Evolutionary conservation across 2,329 filamentous ascomycete genomes (phyloP).

Genomic region (Ceratocystis variospora): DNA sequence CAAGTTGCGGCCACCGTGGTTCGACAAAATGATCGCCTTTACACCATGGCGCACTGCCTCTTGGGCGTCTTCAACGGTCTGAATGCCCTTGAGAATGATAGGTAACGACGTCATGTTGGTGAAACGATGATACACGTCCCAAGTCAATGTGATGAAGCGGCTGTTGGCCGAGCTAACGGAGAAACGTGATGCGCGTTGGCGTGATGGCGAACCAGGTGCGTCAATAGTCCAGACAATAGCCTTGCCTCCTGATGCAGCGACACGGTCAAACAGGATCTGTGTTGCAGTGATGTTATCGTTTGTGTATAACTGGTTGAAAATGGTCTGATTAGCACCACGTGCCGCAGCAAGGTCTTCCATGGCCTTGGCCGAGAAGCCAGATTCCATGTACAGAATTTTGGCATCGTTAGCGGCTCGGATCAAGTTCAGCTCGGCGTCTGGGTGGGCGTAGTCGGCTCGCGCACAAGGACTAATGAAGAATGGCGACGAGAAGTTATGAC

Average conservation of each 20-base stretch:
- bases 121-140: slow-evolving; percentile 18
- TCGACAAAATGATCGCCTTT: slow-evolving; percentile 31
- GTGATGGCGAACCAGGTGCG: slow-evolving; percentile 18
- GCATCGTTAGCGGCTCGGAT: slow-evolving; percentile 33
- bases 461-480: slow-evolving; percentile 38
- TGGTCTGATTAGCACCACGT: slow-evolving; percentile 21
- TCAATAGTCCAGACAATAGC: slow-evolving; percentile 30
- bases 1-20: slow-evolving; percentile 32
- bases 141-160: slow-evolving; percentile 19
- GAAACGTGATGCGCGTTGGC: slow-evolving; percentile 30
- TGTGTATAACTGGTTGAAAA: slow-evolving; percentile 25
- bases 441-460: slow-evolving; percentile 31
- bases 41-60: slow-evolving; percentile 28
- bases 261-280: slow-evolving; percentile 26
- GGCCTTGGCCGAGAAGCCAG: slow-evolving; percentile 26
- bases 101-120: slow-evolving; percentile 22
- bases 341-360: slow-evolving; percentile 27
- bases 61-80: slow-evolving; percentile 30
- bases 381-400: slow-evolving; percentile 33
- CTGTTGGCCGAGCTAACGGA: slow-evolving; percentile 27
- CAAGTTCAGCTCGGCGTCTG: slow-evolving; percentile 35
- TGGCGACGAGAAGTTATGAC: slow-evolving; percentile 34
- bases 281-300: slow-evolving; percentile 26
- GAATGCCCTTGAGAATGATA: slow-evolving; percentile 31
- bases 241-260: slow-evolving; percentile 27